A percentile compares a stretch with the other conserved stretches of the same genome.
phyloP scores from a whole-genome alignment of 208 protist genomes.

The Acanthamoeba triangularis region DNA sequence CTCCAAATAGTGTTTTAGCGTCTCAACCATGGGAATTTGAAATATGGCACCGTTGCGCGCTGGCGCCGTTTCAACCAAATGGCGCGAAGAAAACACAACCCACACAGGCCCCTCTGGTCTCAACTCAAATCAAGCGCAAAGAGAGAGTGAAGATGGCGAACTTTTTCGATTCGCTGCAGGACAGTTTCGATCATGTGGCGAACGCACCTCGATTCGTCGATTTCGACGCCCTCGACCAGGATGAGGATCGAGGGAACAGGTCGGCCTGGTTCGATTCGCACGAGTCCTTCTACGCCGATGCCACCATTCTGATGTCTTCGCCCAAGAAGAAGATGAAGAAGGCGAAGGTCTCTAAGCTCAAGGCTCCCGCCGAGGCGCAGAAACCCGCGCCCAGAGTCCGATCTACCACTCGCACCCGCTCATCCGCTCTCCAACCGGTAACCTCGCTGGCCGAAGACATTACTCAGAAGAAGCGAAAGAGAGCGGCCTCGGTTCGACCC shows the following conservation, averaged over 20 bases:
- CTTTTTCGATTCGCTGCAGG: background rate
- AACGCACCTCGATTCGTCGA: constrained; percentile 10
- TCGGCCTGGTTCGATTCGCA: constrained; percentile 51
- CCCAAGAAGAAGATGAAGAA: constrained; percentile 8
- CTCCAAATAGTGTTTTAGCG: too few species aligned
- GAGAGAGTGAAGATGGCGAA: background rate
- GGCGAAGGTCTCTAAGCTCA: background rate
- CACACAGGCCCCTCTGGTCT: too few species aligned
- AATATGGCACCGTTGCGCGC: too few species aligned
- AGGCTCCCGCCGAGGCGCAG: background rate
- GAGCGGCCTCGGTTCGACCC: background rate
- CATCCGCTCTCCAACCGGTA: background rate
- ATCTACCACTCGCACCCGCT: background rate
- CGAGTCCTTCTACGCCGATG: constrained; percentile 46
- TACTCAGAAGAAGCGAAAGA: background rate
- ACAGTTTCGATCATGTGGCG: background rate
- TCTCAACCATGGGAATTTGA: too few species aligned
- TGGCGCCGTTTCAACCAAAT: too few species aligned
- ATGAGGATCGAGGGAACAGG: background rate
- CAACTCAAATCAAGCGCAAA: too few species aligned
- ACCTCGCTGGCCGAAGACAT: background rate
- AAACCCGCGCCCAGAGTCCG: background rate
- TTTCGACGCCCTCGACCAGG: background rate
- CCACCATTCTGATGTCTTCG: background rate
- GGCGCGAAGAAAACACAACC: too few species aligned